A percentile compares a stretch with the other conserved stretches of the same genome.
phyloP scores from a whole-genome alignment of 805 yeast genomes.

The Saturnispora besseyi region DNA sequence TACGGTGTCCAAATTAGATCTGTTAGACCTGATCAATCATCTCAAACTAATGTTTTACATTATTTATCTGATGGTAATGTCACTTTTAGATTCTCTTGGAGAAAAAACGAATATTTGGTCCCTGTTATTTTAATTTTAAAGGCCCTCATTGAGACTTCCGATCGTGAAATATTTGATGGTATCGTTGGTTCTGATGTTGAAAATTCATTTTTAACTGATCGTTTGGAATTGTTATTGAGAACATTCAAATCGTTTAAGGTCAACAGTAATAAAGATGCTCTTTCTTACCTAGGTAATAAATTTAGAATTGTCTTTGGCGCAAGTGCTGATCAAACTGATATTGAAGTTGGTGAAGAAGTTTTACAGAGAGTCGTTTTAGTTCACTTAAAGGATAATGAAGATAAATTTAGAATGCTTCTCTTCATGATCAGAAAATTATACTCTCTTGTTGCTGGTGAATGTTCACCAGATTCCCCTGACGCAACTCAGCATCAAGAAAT shows the following conservation, averaged over 20 bases:
- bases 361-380: slow-evolving; percentile 79
- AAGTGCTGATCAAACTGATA: slow-evolving; percentile 78
- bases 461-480: slow-evolving; percentile 97
- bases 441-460: slow-evolving; percentile 92
- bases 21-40: slow-evolving; percentile 94
- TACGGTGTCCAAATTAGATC: slow-evolving; percentile 91
- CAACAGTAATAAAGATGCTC: slow-evolving; percentile 75
- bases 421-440: slow-evolving; percentile 95
- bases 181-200: slow-evolving; percentile 81
- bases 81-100: slow-evolving; percentile 94
- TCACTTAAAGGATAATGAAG: slow-evolving; percentile 63
- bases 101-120: slow-evolving; percentile 87
- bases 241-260: slow-evolving; percentile 76
- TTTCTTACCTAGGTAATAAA: slow-evolving; percentile 91
- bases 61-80: slow-evolving; percentile 93
- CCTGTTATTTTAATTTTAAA: slow-evolving; percentile 90
- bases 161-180: slow-evolving; percentile 93
- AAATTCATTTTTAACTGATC: slow-evolving; percentile 94
- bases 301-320: slow-evolving; percentile 91
- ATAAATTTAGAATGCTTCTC: slow-evolving; percentile 78
- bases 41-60: slow-evolving; percentile 96
- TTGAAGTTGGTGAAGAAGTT: slow-evolving; percentile 84
- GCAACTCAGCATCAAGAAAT: slow-evolving; percentile 98
- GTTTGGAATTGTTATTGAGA: slow-evolving; percentile 86
- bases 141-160: slow-evolving; percentile 84